phyloP scores from a whole-genome alignment of 306 rosid species.

The Aeschynomene evenia region DNA sequence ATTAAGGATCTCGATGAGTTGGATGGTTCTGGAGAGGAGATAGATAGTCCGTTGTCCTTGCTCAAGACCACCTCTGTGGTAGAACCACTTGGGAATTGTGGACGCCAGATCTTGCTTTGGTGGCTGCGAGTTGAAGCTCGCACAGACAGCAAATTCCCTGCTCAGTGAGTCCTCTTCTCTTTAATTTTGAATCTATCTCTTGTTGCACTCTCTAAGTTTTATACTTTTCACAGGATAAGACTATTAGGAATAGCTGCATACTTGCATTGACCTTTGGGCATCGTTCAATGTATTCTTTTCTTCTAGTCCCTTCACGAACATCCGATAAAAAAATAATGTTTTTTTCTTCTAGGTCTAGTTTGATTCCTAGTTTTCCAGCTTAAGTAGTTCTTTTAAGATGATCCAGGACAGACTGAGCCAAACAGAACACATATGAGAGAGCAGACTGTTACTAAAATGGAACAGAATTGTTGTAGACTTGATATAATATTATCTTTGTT shows the following conservation, averaged over 20 bases:
- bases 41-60: constrained; percentile 80
- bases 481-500: neutral
- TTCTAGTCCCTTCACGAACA: too few species aligned
- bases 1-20: constrained; percentile 66
- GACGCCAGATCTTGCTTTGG: constrained; percentile 91
- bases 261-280: constrained; percentile 11
- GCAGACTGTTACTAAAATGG: constrained; percentile 13
- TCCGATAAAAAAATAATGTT: too few species aligned
- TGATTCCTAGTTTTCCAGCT: constrained; percentile 18
- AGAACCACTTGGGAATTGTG: constrained; percentile 95
- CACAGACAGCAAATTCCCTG: constrained; percentile 94
- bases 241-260: constrained; percentile 26
- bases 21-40: constrained; percentile 51
- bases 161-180: constrained; percentile 55
- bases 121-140: constrained; percentile 99
- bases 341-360: constrained; percentile 2
- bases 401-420: constrained; percentile 1
- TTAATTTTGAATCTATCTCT: neutral
- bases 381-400: constrained; percentile 13
- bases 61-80: constrained; percentile 74
- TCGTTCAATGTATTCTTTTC: neutral
- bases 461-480: constrained; percentile 3
- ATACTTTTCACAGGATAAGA: neutral
- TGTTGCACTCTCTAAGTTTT: neutral
- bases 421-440: neutral